Conservation (phyloP, 805 yeast species). For the Candida michaelii region DNA sequence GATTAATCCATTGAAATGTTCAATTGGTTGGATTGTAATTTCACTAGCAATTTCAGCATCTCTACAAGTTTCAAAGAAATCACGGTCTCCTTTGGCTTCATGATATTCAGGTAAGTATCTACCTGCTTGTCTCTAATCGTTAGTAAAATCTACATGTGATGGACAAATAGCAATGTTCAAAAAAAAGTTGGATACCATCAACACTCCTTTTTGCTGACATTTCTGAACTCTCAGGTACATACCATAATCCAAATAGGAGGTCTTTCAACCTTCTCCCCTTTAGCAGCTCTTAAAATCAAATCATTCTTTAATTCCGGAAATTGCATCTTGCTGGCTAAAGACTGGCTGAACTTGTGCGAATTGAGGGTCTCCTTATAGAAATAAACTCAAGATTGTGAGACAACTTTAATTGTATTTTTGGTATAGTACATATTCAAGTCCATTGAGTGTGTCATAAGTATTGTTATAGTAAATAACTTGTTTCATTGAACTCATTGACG, state of each 20-base stretch:
- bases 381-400: background rate
- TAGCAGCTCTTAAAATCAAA: conserved; percentile 86
- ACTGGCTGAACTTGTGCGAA: conserved; percentile 6
- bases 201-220: background rate
- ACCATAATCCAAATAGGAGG: conserved; percentile 98
- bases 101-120: conserved; percentile 91
- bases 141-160: conserved; percentile 6
- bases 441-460: too few relatives aligned
- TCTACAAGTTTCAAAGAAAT: conserved; percentile 93
- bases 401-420: too few relatives aligned
- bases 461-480: too few relatives aligned
- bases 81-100: conserved; percentile 77
- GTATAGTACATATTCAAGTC: too few relatives aligned
- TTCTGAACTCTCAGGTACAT: conserved; percentile 20
- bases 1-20: conserved; percentile 80
- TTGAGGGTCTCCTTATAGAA: background rate
- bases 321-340: conserved; percentile 23
- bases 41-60: conserved; percentile 92
- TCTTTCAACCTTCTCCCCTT: conserved; percentile 87
- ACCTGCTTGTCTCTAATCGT: conserved; percentile 82
- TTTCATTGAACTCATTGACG: too few relatives aligned
- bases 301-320: conserved; percentile 88
- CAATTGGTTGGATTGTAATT: conserved; percentile 94
- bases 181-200: background rate
- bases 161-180: background rate